phyloP scores from a whole-genome alignment of 2,329 filamentous ascomycete species.

The Helotiales sp. region DNA sequence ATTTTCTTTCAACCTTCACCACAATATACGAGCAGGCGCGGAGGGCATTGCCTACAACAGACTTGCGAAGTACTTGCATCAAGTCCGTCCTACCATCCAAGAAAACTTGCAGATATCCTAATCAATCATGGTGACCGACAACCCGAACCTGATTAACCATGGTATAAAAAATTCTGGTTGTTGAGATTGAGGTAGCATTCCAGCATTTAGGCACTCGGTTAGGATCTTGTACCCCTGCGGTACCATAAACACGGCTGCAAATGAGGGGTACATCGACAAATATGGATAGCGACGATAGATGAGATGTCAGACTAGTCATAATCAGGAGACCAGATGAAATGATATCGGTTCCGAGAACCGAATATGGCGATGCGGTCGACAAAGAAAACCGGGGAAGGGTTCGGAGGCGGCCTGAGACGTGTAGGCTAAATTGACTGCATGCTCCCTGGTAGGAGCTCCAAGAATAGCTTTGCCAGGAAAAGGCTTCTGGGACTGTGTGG shows the following conservation, averaged over 20 bases:
- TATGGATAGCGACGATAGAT: neutral
- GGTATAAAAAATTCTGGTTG: neutral
- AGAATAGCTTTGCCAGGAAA: neutral
- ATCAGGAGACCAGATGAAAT: neutral
- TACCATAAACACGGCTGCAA: neutral
- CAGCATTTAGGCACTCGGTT: constrained; percentile 3
- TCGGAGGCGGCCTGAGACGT: neutral
- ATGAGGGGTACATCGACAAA: neutral
- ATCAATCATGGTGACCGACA: neutral
- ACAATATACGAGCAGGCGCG: neutral
- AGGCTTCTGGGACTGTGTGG: neutral
- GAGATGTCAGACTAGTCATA: neutral
- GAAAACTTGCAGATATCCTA: neutral
- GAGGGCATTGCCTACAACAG: neutral
- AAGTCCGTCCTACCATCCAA: neutral
- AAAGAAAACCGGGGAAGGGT: neutral
- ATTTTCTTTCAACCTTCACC: neutral
- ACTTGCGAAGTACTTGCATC: neutral
- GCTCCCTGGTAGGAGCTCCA: neutral
- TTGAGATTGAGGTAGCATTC: neutral
- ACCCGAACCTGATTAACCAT: no score
- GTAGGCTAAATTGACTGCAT: neutral
- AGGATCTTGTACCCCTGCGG: neutral
- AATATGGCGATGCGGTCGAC: neutral
- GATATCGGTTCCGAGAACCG: neutral